A percentile compares a stretch with the other conserved stretches of the same genome.
Evolutionary conservation across 139 green algal genomes (phyloP).

Genomic region (Protoeuglena noctilucae): DNA sequence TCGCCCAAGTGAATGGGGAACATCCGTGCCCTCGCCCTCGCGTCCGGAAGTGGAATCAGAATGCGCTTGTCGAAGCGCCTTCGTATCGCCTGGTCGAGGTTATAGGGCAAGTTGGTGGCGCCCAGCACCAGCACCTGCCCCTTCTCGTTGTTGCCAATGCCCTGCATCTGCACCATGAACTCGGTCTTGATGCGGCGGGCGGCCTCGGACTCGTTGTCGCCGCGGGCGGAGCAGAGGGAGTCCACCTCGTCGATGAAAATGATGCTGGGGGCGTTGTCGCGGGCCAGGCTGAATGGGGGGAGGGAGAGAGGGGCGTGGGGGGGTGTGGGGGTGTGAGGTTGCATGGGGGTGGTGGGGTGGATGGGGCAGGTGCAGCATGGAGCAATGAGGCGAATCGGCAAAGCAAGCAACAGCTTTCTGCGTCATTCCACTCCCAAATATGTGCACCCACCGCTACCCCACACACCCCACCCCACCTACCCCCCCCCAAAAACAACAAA

Average conservation of each 20-base stretch:
- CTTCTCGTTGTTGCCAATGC: constrained; percentile 14
- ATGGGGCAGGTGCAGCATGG: too few relatives aligned
- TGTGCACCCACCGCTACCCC: too few relatives aligned
- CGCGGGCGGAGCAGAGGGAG: constrained; percentile 65
- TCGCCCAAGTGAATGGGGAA: constrained; percentile 88
- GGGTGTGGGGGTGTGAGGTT: too few relatives aligned
- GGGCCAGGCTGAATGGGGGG: too few relatives aligned
- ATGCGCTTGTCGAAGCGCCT: constrained; percentile 88
- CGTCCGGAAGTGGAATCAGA: constrained; percentile 95
- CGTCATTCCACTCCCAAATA: too few relatives aligned
- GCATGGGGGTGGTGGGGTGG: too few relatives aligned
- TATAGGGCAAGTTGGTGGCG: constrained; percentile 94
- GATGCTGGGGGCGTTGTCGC: constrained; percentile 84
- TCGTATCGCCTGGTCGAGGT: constrained; percentile 79
- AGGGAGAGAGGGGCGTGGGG: too few relatives aligned
- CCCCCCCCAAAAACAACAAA: too few relatives aligned
- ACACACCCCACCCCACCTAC: too few relatives aligned
- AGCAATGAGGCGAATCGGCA: too few relatives aligned
- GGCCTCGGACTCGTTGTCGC: constrained; percentile 85
- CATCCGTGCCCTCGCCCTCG: constrained; percentile 70
- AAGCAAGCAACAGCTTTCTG: too few relatives aligned
- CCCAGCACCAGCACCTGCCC: constrained; percentile 74
- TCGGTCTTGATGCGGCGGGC: constrained; percentile 97
- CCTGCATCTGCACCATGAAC: constrained; percentile 93
- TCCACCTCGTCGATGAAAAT: constrained; percentile 99